These are phyloP conservation scores for Marasmius oreades DNA, from an alignment of 1,284 basidiomycete genomes.

Conservation along the genomic window DNA sequence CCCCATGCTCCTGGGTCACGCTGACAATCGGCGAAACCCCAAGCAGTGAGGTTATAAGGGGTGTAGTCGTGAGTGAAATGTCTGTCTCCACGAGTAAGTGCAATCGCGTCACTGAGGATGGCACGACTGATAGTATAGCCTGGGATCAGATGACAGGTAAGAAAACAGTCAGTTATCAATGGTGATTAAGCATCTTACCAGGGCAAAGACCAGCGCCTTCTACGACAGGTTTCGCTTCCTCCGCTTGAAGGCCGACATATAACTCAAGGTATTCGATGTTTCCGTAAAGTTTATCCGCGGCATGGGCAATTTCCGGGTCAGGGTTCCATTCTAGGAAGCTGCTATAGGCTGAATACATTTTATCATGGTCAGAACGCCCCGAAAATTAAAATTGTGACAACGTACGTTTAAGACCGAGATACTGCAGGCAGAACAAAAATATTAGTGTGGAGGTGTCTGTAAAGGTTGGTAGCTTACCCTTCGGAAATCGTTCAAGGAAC, in stretches of 20 bases:
- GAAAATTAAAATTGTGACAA: neutral
- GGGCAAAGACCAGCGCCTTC: slow-evolving; percentile 82
- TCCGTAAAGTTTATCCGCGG: slow-evolving; percentile 76
- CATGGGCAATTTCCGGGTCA: slow-evolving; percentile 62
- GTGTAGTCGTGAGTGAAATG: slow-evolving; percentile 84
- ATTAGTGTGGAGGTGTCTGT: neutral
- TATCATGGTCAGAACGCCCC: neutral
- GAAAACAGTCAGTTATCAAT: neutral
- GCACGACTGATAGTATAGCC: slow-evolving; percentile 85
- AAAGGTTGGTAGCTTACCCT: slow-evolving; percentile 36
- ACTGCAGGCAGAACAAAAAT: slow-evolving; percentile 37
- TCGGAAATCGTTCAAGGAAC: slow-evolving; percentile 69
- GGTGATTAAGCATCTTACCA: slow-evolving; percentile 33
- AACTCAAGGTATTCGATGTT: slow-evolving; percentile 79
- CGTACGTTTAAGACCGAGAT: slow-evolving; percentile 71
- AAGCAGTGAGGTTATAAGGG: slow-evolving; percentile 75
- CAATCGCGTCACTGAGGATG: slow-evolving; percentile 86
- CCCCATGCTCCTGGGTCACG: slow-evolving; percentile 63
- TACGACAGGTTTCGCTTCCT: slow-evolving; percentile 72
- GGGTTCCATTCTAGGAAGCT: slow-evolving; percentile 84
- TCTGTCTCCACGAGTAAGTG: slow-evolving; percentile 65
- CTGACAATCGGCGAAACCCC: slow-evolving; percentile 79
- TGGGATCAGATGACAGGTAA: slow-evolving; percentile 22
- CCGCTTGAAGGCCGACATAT: slow-evolving; percentile 71
- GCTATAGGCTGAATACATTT: slow-evolving; percentile 41